These are phyloP conservation scores for Oemleria cerasiformis DNA, from an alignment of 306 rosid genomes.

Conservation along the genomic window DNA sequence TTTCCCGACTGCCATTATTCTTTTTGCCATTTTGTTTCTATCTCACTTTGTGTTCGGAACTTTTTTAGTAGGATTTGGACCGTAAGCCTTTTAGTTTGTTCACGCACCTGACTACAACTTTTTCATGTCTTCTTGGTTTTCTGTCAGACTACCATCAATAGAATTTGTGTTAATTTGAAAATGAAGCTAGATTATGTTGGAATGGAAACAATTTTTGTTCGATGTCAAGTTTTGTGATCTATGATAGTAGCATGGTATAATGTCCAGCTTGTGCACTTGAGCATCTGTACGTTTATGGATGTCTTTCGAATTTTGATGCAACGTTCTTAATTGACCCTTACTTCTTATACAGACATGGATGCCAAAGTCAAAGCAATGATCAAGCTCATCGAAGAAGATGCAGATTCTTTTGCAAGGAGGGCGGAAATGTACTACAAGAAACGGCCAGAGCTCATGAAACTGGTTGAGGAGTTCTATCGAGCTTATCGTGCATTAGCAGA, in stretches of 20 bases:
- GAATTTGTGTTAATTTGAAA: neutral
- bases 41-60: neutral
- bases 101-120: neutral
- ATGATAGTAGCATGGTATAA: neutral
- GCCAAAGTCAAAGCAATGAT: slow-evolving; percentile 96
- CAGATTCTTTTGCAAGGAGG: slow-evolving; percentile 98
- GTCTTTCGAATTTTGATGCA: neutral
- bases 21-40: neutral
- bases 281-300: neutral
- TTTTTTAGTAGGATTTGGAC: neutral
- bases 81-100: neutral
- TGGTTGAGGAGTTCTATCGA: slow-evolving; percentile 97
- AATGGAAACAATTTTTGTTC: neutral
- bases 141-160: neutral
- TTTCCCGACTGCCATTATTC: no score
- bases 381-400: slow-evolving; percentile 99
- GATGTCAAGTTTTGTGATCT: neutral
- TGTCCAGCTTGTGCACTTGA: neutral
- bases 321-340: slow-evolving; percentile 18
- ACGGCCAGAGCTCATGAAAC: slow-evolving; percentile 94
- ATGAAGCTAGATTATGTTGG: slow-evolving; percentile 1
- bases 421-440: slow-evolving; percentile 99
- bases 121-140: neutral
- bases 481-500: slow-evolving; percentile 99
- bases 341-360: slow-evolving; percentile 75